These are phyloP conservation scores for Lanmaoa rubissima DNA, from an alignment of 768 basidiomycete genomes.

Conservation along the genomic window DNA sequence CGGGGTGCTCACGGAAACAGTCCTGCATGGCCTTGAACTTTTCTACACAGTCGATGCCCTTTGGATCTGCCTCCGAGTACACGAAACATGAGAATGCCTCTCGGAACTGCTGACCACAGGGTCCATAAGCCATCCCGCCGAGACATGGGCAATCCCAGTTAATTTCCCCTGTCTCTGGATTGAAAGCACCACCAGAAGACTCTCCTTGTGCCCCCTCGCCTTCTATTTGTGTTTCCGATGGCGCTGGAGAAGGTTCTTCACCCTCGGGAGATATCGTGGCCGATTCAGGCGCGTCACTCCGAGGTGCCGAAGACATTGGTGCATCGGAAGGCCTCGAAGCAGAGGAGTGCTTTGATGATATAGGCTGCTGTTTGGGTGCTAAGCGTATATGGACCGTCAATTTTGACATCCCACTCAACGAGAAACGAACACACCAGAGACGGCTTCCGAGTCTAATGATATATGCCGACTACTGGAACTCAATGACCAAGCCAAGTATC, in stretches of 20 bases:
- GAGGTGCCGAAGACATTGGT: slow-evolving; percentile 14
- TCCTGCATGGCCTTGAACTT: slow-evolving; percentile 98
- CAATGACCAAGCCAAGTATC: slow-evolving; percentile 51
- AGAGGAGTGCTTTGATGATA: not conserved
- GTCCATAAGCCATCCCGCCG: slow-evolving; percentile 97
- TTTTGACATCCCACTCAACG: not conserved
- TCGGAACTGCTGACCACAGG: slow-evolving; percentile 90
- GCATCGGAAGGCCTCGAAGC: slow-evolving; percentile 18
- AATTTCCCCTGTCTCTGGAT: slow-evolving; percentile 97
- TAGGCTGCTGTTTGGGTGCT: slow-evolving; percentile 21
- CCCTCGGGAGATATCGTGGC: not conserved
- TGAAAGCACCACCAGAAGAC: slow-evolving; percentile 62
- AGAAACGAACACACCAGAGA: slow-evolving; percentile 24
- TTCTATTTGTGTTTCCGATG: slow-evolving; percentile 12
- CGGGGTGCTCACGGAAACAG: slow-evolving; percentile 95
- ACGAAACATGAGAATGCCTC: slow-evolving; percentile 98
- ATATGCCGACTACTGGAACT: slow-evolving; percentile 41
- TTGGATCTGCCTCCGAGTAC: slow-evolving; percentile 90
- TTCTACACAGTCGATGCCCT: slow-evolving; percentile 97
- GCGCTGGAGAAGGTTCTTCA: slow-evolving; percentile 7
- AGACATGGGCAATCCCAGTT: slow-evolving; percentile 99
- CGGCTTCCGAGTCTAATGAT: slow-evolving; percentile 44
- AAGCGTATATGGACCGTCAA: not conserved
- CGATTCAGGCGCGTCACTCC: slow-evolving; percentile 18
- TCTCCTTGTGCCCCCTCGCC: slow-evolving; percentile 28